Evolutionary conservation across 371 early-diverging fungal genomes (phyloP).

Genomic region (Mucor racemosus): DNA sequence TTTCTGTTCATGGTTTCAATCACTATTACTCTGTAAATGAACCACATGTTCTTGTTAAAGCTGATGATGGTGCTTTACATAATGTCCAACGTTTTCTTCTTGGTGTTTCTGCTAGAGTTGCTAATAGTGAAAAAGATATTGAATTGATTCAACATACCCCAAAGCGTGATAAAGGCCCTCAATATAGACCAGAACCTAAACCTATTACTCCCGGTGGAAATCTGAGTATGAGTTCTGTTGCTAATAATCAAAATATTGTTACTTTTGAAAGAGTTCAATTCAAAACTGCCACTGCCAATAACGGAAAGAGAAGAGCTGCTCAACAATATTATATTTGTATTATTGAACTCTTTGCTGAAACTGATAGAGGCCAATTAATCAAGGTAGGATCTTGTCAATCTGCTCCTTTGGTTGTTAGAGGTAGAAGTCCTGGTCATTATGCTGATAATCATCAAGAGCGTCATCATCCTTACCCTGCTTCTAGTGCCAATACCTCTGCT

Average conservation of each 20-base stretch:
- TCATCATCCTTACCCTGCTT: not conserved
- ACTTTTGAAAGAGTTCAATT: slow-evolving; percentile 63
- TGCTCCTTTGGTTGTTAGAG: slow-evolving; percentile 80
- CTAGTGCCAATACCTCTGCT: not conserved
- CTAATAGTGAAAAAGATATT: slow-evolving; percentile 60
- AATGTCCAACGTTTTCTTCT: slow-evolving; percentile 57
- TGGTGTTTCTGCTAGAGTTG: slow-evolving; percentile 64
- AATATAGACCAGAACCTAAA: slow-evolving; percentile 64
- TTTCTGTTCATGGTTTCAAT: slow-evolving; percentile 52
- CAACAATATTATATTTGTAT: slow-evolving; percentile 81
- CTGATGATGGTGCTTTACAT: slow-evolving; percentile 21
- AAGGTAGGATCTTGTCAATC: slow-evolving; percentile 68
- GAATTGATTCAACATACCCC: slow-evolving; percentile 86
- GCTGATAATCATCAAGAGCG: slow-evolving; percentile 43
- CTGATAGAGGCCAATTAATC: slow-evolving; percentile 43
- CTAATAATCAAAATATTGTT: slow-evolving; percentile 47
- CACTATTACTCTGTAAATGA: slow-evolving; percentile 42
- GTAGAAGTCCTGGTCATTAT: slow-evolving; percentile 87
- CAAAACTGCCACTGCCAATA: slow-evolving; percentile 79
- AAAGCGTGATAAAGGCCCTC: slow-evolving; percentile 88
- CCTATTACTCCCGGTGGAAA: slow-evolving; percentile 56
- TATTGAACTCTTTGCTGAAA: slow-evolving; percentile 64
- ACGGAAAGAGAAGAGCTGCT: slow-evolving; percentile 77
- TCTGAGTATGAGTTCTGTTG: slow-evolving; percentile 39
- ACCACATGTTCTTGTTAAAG: slow-evolving; percentile 50